Base-by-base conservation (phyloP, 2,329 filamentous ascomycete genomes). In the Beauveria rudraprayagi region DNA sequence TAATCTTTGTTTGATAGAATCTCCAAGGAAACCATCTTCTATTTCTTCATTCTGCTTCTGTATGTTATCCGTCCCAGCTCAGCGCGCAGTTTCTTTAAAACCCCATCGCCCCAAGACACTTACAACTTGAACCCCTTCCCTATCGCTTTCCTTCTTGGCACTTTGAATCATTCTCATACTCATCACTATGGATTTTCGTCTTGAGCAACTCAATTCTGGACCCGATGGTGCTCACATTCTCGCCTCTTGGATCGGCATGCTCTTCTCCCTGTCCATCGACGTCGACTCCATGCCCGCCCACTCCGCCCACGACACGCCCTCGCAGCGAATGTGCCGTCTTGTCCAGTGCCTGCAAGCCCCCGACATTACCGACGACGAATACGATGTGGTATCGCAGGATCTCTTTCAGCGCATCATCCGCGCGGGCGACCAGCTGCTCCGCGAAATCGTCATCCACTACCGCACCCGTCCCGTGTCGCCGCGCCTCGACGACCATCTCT, bases 261-360 rank as follows among this genome's bases (percentile, higher is more conserved):
- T 41, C 48, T 46, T 54, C 41, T 60, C 57, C 5, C 14, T 60
- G 3, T 53, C 57, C 57, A 34, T 60, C 17, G 9, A 54, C 19
- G 43, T 60, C 48, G 26, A 37, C 40, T 11, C 1, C 40, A 10
- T 47, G 5, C 40, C 50, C 9, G 7, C 10, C n/a, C 7, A 30
- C 43, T 7, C 40, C 8, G 5, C 26, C 5, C 19, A 22, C 24
- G 41, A 37, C 41, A 48, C 24, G 9, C 57, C 59, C 34, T 56
- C 51, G 17, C 51, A 56, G 30, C 47, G 41, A 2, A 6, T 55
- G 11, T 28, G 79, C 77, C 50, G 41, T 7, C 43, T 48, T 24
- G 24, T 55, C 34, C 51, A 50, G 72, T 70, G 64, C 76, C 77
- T 73, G 82, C 77, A 68, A 2, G n/a, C 8, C 17, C 14, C 11